Evolutionary conservation across 441 rosid species (phyloP).

Genomic region (Codiaeum variegatum): DNA sequence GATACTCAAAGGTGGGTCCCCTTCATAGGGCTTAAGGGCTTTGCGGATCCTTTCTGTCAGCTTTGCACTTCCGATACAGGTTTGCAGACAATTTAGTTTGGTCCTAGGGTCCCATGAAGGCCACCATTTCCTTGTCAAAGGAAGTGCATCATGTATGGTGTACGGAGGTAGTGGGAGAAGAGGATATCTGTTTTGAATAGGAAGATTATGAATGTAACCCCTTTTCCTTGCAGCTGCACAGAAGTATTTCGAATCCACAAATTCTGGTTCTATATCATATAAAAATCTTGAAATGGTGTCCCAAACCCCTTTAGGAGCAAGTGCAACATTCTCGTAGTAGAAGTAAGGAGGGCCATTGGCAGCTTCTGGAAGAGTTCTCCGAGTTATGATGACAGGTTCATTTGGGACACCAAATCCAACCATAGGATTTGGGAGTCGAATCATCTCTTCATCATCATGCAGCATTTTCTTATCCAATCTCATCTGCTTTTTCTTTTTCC

Average conservation of each 20-base stretch:
- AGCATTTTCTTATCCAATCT: slow-evolving; percentile 25
- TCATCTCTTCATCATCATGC: slow-evolving; percentile 40
- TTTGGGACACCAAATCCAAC: slow-evolving; percentile 78
- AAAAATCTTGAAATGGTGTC: slow-evolving; percentile 50
- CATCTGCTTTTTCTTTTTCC: slow-evolving; percentile 30
- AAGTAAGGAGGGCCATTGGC: slow-evolving; percentile 51
- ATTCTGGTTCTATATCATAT: slow-evolving; percentile 52
- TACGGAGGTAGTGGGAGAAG: slow-evolving; percentile 42
- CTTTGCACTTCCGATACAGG: slow-evolving; percentile 31
- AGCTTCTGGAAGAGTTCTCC: slow-evolving; percentile 52
- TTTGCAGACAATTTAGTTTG: slow-evolving; percentile 38
- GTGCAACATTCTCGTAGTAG: slow-evolving; percentile 54
- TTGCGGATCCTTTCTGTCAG: slow-evolving; percentile 51
- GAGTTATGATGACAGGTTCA: slow-evolving; percentile 28
- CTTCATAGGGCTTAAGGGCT: slow-evolving; percentile 39
- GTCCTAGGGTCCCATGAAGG: slow-evolving; percentile 81
- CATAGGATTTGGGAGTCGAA: slow-evolving; percentile 83
- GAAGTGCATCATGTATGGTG: slow-evolving; percentile 55
- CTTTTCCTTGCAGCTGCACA: slow-evolving; percentile 57
- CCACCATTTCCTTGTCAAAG: slow-evolving; percentile 62
- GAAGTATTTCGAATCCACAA: slow-evolving; percentile 46
- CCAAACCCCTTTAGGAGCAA: slow-evolving; percentile 44
- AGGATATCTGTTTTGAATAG: slow-evolving; percentile 41
- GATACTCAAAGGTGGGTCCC: slow-evolving; percentile 38
- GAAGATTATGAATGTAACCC: slow-evolving; percentile 75